Conservation (phyloP, 2,329 filamentous ascomycete species). For the Neonectria neomacrospora region DNA sequence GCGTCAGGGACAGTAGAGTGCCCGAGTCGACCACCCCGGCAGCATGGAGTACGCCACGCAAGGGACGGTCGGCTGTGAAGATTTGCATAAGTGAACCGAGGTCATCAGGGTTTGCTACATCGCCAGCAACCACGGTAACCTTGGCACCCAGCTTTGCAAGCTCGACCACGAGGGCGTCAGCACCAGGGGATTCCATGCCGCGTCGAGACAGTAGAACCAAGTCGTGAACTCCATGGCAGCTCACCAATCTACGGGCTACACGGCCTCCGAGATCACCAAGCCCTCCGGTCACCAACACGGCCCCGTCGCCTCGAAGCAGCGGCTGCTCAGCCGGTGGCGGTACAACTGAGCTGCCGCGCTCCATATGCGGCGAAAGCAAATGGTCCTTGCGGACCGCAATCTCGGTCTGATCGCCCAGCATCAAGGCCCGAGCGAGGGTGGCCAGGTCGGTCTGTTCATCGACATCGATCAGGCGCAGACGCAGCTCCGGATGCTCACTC, state of each 20-base stretch:
- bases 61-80: too few species aligned
- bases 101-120: too few species aligned
- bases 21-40: background rate
- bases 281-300: background rate
- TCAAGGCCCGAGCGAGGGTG: background rate
- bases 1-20: background rate
- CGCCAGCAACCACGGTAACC: too few species aligned
- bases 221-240: too few species aligned
- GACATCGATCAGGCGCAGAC: background rate
- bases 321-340: background rate
- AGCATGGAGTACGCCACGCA: too few species aligned
- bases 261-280: background rate
- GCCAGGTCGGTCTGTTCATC: background rate
- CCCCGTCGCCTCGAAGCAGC: background rate
- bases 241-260: background rate
- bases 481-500: background rate
- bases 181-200: too few species aligned
- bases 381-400: background rate
- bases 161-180: too few species aligned
- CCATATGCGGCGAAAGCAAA: background rate
- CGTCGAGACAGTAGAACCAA: too few species aligned
- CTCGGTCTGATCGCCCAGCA: background rate
- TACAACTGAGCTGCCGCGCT: background rate
- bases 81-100: too few species aligned
- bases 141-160: too few species aligned